A percentile compares a stretch with the other conserved stretches of the same genome.
Conservation (phyloP, 352 stramenopile species). For the Phytophthora sojae region DNA sequence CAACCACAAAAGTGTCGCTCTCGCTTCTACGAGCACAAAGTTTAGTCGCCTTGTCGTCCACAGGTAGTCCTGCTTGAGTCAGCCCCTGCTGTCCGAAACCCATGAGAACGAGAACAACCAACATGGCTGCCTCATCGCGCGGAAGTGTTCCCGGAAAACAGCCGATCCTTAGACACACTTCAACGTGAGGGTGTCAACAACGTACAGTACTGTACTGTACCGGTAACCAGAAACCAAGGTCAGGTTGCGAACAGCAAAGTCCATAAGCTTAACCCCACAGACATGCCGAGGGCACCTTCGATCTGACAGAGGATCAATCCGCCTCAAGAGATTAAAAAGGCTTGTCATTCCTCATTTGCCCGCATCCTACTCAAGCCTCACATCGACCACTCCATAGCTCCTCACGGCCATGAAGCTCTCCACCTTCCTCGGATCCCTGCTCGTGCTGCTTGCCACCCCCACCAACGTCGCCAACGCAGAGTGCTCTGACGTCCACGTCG, state of each 20-base stretch:
- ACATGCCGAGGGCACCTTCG: no score
- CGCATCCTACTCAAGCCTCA: conserved; percentile 9
- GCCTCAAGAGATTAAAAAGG: conserved; percentile 1
- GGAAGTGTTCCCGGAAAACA: neutral
- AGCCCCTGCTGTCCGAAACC: neutral
- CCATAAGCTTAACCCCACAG: no score
- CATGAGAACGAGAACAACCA: conserved; percentile 3
- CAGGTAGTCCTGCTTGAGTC: conserved; percentile 1
- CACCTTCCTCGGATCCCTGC: neutral
- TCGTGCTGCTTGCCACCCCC: neutral
- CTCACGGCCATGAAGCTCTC: conserved; percentile 13
- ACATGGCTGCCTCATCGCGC: conserved; percentile 5
- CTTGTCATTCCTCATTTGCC: conserved; percentile 12
- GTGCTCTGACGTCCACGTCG: conserved; percentile 31
- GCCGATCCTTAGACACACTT: neutral
- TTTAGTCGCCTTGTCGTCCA: neutral
- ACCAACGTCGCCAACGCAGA: conserved; percentile 13
- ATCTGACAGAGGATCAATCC: neutral
- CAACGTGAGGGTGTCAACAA: neutral
- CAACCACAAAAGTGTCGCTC: neutral
- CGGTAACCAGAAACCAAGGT: no score
- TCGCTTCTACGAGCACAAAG: conserved; percentile 15
- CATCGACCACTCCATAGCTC: neutral
- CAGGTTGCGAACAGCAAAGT: no score
- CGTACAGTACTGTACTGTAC: no score